Evolutionary conservation across 2,329 filamentous ascomycete genomes (phyloP), one percentile per base, ranked within the genome.

Genomic region (Diaporthe australafricana): DNA sequence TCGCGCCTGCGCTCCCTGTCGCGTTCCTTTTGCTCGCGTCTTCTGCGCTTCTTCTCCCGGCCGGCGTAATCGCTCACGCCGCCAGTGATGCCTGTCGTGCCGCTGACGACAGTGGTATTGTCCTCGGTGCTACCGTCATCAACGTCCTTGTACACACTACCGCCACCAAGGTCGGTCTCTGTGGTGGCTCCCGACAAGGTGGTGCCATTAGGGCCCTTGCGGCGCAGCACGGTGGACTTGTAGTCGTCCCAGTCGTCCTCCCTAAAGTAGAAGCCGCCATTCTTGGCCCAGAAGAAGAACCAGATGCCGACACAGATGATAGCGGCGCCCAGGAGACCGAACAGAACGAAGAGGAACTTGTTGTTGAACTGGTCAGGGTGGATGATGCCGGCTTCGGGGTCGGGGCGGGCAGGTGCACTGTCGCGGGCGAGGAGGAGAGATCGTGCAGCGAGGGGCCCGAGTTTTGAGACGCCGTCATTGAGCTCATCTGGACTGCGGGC

Each of bases 231-330:
- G 0, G 96, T 98, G 1, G 93, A 92, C 81, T 98, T 98, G 89
- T 99, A 99, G 79, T 99, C 96, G 7, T 98, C 96, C 96, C 96
- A 99, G 83, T 99, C 96, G 45, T 90, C 87, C 74, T 97, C 85
- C 57, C 89, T 88, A 87, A 95, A 98, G 75, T 93, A 86, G 85
- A 98, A 98, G 17, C 96, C 96, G 74, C 96, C 96, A 77, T 98
- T 98, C 84, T 93, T 96, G 71, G 96, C 96, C 93, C 94, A 97
- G 88, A 97, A 97, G 88, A 99, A 98, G 88, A 99, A 98, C 95
- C 96, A 99, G 79, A 98, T 94, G 30, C 88, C 89, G 0, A 87
- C 89, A 4, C 93, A 72, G 30, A 96, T 93, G 79, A 98, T 93
- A 40, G 84, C 90, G 0, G 91, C 91, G 42, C 94, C 94, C 67